Percentiles rank a stretch among this genome's conserved stretches.
Conservation (phyloP, 345 rosid genomes). For the Clausena lansium region DNA sequence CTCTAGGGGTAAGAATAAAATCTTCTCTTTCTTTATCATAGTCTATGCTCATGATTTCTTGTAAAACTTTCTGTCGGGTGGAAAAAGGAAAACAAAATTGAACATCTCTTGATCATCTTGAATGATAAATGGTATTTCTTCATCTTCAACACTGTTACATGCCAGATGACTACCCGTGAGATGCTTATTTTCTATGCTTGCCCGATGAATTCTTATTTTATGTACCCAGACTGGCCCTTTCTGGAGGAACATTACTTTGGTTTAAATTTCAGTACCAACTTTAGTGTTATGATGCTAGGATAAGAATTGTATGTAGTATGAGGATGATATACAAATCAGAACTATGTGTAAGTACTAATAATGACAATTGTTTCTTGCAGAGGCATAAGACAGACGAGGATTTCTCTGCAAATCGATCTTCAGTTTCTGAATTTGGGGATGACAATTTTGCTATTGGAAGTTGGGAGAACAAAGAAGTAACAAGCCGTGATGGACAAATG, state of each 20-base stretch:
- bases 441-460: conserved; percentile 85
- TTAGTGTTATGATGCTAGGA: background rate
- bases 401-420: conserved; percentile 54
- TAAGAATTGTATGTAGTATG: background rate
- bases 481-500: conserved; percentile 88
- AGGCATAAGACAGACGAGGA: conserved; percentile 68
- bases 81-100: background rate
- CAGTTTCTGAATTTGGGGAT: conserved; percentile 86
- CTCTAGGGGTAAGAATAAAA: conserved; percentile 44
- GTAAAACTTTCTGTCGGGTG: background rate
- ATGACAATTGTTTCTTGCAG: conserved; percentile 39
- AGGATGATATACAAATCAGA: background rate
- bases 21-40: conserved; percentile 3
- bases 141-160: background rate
- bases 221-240: background rate
- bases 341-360: background rate
- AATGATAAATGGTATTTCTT: background rate
- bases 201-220: background rate
- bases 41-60: background rate
- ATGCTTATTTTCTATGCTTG: background rate
- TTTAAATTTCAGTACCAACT: background rate
- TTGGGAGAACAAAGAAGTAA: conserved; percentile 80
- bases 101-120: background rate
- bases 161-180: background rate
- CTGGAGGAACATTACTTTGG: background rate